phyloP scores from a whole-genome alignment of 2,329 filamentous ascomycete genomes.

The Cladophialophora carrionii region DNA sequence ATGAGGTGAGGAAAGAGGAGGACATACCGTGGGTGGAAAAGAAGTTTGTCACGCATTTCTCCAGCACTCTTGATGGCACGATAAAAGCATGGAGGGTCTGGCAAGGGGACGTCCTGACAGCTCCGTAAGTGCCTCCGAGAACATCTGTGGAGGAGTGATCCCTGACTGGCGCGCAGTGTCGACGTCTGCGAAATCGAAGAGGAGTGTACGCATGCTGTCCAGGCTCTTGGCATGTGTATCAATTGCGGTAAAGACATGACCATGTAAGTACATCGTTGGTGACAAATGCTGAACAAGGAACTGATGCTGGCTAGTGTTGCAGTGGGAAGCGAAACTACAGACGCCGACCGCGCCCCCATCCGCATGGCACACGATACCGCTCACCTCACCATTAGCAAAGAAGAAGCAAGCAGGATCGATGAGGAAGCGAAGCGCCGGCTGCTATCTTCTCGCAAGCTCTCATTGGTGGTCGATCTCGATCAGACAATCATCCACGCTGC shows the following conservation, averaged over 20 bases:
- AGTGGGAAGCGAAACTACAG: conserved; percentile 32
- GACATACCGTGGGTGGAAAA: conserved; percentile 70
- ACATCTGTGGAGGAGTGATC: background rate
- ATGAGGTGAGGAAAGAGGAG: conserved; percentile 57
- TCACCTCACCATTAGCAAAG: conserved; percentile 78
- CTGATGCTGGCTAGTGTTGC: conserved; percentile 27
- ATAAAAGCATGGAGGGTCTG: conserved; percentile 74
- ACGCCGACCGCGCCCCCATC: conserved; percentile 80
- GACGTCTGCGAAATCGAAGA: conserved; percentile 79
- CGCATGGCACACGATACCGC: conserved; percentile 95
- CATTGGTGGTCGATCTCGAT: conserved; percentile 92
- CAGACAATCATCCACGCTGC: conserved; percentile 98
- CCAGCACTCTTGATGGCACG: conserved; percentile 79
- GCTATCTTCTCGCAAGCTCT: conserved; percentile 79
- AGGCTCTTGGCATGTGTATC: conserved; percentile 87
- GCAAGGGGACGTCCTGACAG: conserved; percentile 50
- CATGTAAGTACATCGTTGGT: conserved; percentile 55
- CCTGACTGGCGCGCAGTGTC: conserved; percentile 46
- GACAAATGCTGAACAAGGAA: background rate
- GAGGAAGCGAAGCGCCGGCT: conserved; percentile 83
- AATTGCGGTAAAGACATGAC: conserved; percentile 97
- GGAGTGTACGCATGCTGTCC: conserved; percentile 85
- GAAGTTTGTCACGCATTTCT: conserved; percentile 76
- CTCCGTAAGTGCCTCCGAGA: conserved; percentile 43
- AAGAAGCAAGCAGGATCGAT: conserved; percentile 79